phyloP scores from a whole-genome alignment of 768 basidiomycete species.

The Suillus tomentosus region DNA sequence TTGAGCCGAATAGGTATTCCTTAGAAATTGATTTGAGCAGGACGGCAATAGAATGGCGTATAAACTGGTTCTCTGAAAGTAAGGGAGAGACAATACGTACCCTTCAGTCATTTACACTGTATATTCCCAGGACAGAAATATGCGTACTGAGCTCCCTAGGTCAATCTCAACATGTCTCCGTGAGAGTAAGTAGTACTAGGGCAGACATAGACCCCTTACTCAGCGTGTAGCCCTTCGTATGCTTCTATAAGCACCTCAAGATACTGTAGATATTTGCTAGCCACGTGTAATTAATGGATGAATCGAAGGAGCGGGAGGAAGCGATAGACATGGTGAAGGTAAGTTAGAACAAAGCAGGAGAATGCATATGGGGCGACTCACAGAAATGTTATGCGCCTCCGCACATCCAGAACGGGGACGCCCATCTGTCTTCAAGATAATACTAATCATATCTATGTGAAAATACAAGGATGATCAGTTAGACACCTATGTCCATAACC shows the following conservation, averaged over 20 bases:
- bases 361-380: background rate
- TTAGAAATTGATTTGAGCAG: background rate
- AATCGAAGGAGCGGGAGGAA: too few relatives aligned
- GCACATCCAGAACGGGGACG: slow-evolving; percentile 57
- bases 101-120: background rate
- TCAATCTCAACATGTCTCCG: slow-evolving; percentile 24
- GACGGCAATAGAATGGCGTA: slow-evolving; percentile 13
- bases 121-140: slow-evolving; percentile 21
- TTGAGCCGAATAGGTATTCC: slow-evolving; percentile 5
- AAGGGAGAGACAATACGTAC: background rate
- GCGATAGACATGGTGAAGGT: background rate
- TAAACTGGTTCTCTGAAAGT: background rate
- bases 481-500: too few relatives aligned
- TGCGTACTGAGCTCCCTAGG: background rate
- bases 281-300: background rate
- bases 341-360: background rate
- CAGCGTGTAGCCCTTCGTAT: slow-evolving; percentile 51
- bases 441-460: slow-evolving; percentile 57
- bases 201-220: slow-evolving; percentile 33
- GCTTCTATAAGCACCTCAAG: slow-evolving; percentile 49
- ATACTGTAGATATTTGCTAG: slow-evolving; percentile 56
- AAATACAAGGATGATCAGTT: background rate
- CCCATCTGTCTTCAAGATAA: slow-evolving; percentile 61
- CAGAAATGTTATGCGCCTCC: slow-evolving; percentile 35
- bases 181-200: slow-evolving; percentile 49